phyloP scores from a whole-genome alignment of 495 filamentous ascomycete genomes.

The Cetradonia linearis region DNA sequence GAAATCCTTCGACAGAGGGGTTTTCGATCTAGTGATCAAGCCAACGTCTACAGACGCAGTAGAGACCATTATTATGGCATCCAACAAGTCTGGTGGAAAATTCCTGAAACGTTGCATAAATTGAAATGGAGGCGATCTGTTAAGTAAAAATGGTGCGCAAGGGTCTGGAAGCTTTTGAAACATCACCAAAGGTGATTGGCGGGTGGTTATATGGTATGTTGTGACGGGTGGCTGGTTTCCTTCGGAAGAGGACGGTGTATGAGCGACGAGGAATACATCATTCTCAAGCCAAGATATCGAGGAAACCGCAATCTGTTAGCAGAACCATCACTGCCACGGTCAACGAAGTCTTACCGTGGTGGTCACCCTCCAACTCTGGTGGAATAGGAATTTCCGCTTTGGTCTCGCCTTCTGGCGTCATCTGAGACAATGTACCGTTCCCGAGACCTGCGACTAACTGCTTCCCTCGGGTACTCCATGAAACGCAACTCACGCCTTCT shows the following conservation, averaged over 20 bases:
- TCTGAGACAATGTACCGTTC: conserved; percentile 70
- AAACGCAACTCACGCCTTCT: conserved; percentile 67
- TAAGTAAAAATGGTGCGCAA: conserved; percentile 55
- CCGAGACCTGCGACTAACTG: conserved; percentile 81
- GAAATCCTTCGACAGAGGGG: conserved; percentile 50
- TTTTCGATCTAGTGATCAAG: conserved; percentile 57
- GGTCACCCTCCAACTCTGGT: conserved; percentile 51
- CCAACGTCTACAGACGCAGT: conserved; percentile 69
- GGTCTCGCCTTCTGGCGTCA: conserved; percentile 65
- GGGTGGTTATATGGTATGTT: conserved; percentile 63
- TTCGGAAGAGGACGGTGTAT: conserved; percentile 53
- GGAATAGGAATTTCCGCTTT: conserved; percentile 74
- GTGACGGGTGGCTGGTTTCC: conserved; percentile 49
- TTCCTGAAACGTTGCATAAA: conserved; percentile 63
- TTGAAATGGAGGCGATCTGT: conserved; percentile 59
- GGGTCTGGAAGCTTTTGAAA: conserved; percentile 67
- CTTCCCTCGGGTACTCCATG: conserved; percentile 90
- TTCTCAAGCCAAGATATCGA: conserved; percentile 84
- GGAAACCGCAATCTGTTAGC: conserved; percentile 50
- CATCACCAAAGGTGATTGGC: conserved; percentile 46
- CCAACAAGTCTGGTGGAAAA: conserved; percentile 66
- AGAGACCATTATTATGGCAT: conserved; percentile 73
- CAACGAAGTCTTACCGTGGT: conserved; percentile 48
- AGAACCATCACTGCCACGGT: background rate
- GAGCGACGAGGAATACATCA: conserved; percentile 66